These are phyloP conservation scores for Alternaria sp. DNA, from an alignment of 2,329 filamentous ascomycete species.

Conservation along the genomic window DNA sequence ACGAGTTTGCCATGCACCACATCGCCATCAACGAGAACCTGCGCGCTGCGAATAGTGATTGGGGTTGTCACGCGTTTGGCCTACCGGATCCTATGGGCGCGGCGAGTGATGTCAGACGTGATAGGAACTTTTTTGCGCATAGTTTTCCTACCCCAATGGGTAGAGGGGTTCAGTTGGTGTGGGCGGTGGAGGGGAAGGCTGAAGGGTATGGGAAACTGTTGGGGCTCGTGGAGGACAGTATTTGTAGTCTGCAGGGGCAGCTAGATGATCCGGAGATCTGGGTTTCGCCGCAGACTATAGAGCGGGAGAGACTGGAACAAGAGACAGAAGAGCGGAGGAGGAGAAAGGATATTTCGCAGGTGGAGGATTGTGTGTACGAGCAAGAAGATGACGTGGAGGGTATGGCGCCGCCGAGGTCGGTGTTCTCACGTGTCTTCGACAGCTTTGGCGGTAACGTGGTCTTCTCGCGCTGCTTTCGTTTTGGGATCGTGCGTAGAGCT, in stretches of 20 bases:
- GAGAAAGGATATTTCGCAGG: no score
- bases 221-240: neutral
- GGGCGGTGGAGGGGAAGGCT: neutral
- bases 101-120: neutral
- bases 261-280: rapidly evolving
- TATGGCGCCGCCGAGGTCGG: rapidly evolving
- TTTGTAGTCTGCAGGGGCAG: neutral
- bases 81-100: neutral
- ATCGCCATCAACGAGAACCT: neutral
- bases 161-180: neutral
- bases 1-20: neutral
- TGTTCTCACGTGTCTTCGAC: neutral
- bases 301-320: neutral
- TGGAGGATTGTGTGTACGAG: neutral
- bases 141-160: rapidly evolving
- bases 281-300: neutral
- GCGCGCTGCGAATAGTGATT: neutral
- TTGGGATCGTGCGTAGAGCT: neutral
- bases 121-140: neutral
- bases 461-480: neutral
- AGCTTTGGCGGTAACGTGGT: neutral
- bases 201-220: rapidly evolving
- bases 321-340: no score
- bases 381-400: rapidly evolving
- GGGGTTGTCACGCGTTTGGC: neutral